Evolutionary conservation across 768 basidiomycete species (phyloP), one percentile per base, ranked within the genome.

Genomic region (Mycena crocata): DNA sequence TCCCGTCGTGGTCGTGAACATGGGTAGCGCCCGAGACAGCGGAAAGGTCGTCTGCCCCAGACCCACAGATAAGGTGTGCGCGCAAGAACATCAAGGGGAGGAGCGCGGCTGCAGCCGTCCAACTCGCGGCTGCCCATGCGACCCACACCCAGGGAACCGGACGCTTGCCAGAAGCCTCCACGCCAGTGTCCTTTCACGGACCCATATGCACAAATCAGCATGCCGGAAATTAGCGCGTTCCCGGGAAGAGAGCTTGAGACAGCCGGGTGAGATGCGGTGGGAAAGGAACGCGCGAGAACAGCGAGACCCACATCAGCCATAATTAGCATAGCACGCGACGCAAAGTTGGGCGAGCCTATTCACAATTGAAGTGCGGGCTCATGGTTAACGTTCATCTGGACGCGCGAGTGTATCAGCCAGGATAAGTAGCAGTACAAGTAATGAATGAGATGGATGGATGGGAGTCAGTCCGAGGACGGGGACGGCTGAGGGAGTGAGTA

Each of bases 391-490:
- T 37, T 50, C 26, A 59, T 50, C 57, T 35, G 44, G 45, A 28
- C 39, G n/a, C n/a, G n/a, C n/a, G 21, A 14, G 31, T 51, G 50
- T 31, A 28, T 50, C 48, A 50, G 48, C 50, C 40, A 34, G 50
- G 34, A 40, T 54, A 45, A 54, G 31, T 62, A 62, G 42, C 40
- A 52, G 37, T 40, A 51, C 49, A 51, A 31, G 58, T 40, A 58
- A 59, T 42, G 59, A 50, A 24, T 45, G 44, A 9, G n/a, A 52
- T 52, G 45, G 39, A 12, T 31, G 34, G 6, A 10, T 48, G 35
- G 31, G 45, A n/a, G n/a, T n/a, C n/a, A n/a, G n/a, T n/a, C n/a
- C n/a, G n/a, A n/a, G n/a, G n/a, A n/a, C n/a, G n/a, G n/a, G n/a
- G n/a, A n/a, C n/a, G n/a, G n/a, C n/a, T n/a, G n/a, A n/a, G n/a